Base-by-base conservation (phyloP, 108 stramenopile genomes). In the Fragilaria radians region DNA sequence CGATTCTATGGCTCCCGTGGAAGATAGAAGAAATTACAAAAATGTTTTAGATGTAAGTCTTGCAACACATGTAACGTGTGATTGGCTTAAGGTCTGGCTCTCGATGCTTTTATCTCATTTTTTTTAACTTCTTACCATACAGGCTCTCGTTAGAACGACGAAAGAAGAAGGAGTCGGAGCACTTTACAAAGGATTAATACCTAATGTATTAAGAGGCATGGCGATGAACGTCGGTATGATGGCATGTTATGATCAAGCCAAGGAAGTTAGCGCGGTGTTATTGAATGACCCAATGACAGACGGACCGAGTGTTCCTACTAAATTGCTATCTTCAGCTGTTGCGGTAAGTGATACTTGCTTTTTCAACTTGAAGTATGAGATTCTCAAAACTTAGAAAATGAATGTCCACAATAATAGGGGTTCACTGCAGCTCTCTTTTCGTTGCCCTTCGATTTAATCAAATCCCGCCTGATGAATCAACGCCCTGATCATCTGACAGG, bases 141-240 rank as follows among this genome's bases (percentile, higher is more conserved):
- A 91, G 76, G 94, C 98, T 24, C 66, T 99, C 32, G 66, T 84
- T 25, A 74, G 96, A 47, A 96, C 96, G 32, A 72, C 79, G 23
- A 68, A 65, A 50, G 95, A 97, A 66, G 98, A 99, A 73, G 97
- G 98, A 24, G 52, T 93, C n/a, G 85, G 79, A 18, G 84, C 93
- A 11, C 82, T 99, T 49, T 99, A 96, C 71, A 87, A 95, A 58
- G 98, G 98, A 32, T 69, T 96, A 42, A 56, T 72, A 25, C 98
- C 98, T 29, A 99, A 97, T 65, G 78, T 99, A 27, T 69, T 97
- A 56, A 79, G 98, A 55, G 98, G 97, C 46, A 97, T 99, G 98
- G 65, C 91, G 56, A 97, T 99, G 96, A 99, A 99, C 70, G 96
- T 97, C 25, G 98, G 98, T 46, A 97, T 97, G 98, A 71, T 99